Evolutionary conservation across 768 basidiomycete genomes (phyloP).

Genomic region (Epithele typhae): DNA sequence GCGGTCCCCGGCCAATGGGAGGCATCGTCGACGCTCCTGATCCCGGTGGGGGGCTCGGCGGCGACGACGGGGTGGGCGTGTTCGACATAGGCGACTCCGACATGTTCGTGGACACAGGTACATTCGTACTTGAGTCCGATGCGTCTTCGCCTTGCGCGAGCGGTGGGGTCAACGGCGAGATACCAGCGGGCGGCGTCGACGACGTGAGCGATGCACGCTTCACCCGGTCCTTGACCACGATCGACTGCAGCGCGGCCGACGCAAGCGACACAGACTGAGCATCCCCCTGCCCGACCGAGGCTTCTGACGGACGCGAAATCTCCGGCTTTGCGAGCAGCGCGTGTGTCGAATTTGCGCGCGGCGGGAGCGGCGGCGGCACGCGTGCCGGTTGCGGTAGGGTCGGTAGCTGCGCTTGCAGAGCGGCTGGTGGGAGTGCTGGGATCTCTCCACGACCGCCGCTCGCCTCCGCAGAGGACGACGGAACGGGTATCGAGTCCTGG

Average conservation of each 20-base stretch:
- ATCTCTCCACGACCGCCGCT: background rate
- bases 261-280: slow-evolving; percentile 35
- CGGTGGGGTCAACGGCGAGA: no score
- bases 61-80: slow-evolving; percentile 10
- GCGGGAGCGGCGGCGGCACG: slow-evolving; percentile 43
- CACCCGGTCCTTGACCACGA: slow-evolving; percentile 36
- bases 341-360: slow-evolving; percentile 33
- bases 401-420: background rate
- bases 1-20: slow-evolving; percentile 8
- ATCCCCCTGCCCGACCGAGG: slow-evolving; percentile 9
- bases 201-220: slow-evolving; percentile 23
- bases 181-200: no score
- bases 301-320: slow-evolving; percentile 4
- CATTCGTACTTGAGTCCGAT: no score
- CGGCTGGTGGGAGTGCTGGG: no score
- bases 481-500: slow-evolving; percentile 15
- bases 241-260: slow-evolving; percentile 53
- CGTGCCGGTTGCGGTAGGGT: slow-evolving; percentile 6
- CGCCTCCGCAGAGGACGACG: background rate
- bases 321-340: slow-evolving; percentile 27
- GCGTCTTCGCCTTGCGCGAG: no score
- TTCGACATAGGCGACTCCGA: slow-evolving; percentile 4
- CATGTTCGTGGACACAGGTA: background rate
- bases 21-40: background rate
- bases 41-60: slow-evolving; percentile 1